Percentiles rank a stretch among this genome's conserved stretches.
Evolutionary conservation across 805 yeast genomes (phyloP).

Genomic region (Ogataea degrootiae): DNA sequence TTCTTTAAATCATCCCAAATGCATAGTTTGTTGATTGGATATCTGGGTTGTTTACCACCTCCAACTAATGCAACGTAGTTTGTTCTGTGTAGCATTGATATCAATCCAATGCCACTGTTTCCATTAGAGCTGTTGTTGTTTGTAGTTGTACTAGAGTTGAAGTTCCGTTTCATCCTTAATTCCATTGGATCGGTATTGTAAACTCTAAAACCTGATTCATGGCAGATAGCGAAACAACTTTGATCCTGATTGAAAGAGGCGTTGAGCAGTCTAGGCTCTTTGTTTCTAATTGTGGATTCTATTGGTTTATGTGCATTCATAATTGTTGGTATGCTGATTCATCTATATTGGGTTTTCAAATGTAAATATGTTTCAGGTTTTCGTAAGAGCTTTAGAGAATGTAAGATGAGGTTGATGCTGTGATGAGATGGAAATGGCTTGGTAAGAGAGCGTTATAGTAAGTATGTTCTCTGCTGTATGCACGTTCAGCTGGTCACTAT

Average conservation of each 20-base stretch:
- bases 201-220: slow-evolving; percentile 76
- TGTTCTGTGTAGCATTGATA: slow-evolving; percentile 83
- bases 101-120: slow-evolving; percentile 61
- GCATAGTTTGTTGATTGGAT: slow-evolving; percentile 71
- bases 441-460: too few relatives aligned
- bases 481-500: too few relatives aligned
- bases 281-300: slow-evolving; percentile 10
- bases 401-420: too few relatives aligned
- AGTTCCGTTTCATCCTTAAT: slow-evolving; percentile 57
- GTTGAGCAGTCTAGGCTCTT: slow-evolving; percentile 41
- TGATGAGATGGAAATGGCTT: too few relatives aligned
- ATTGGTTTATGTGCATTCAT: slow-evolving; percentile 33
- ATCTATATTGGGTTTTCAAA: background rate
- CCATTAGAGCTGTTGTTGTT: background rate
- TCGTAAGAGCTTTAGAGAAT: too few relatives aligned
- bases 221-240: slow-evolving; percentile 82
- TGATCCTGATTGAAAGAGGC: slow-evolving; percentile 84
- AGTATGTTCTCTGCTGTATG: too few relatives aligned
- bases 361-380: background rate
- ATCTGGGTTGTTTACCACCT: slow-evolving; percentile 78
- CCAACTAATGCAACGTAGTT: slow-evolving; percentile 89
- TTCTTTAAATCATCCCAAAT: slow-evolving; percentile 91
- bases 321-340: too few relatives aligned
- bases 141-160: slow-evolving; percentile 20
- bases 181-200: slow-evolving; percentile 87